A percentile compares a stretch with the other conserved stretches of the same genome.
These are phyloP conservation scores for Coniochaeta hoffmannii DNA, from an alignment of 2,329 filamentous ascomycete species.

Conservation along the genomic window DNA sequence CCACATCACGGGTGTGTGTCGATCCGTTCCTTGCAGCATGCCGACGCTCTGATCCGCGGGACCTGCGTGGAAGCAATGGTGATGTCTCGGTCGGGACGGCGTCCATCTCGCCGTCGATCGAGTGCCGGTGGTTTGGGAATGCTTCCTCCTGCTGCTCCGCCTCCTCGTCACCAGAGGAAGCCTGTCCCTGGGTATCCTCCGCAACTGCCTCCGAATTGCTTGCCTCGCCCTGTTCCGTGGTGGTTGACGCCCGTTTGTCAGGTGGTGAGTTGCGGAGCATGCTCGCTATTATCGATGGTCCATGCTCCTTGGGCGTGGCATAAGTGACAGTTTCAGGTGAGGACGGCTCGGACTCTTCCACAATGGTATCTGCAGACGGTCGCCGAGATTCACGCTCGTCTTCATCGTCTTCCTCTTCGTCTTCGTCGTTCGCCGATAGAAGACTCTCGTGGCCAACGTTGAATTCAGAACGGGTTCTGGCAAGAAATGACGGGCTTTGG, in stretches of 20 bases:
- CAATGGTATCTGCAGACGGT: slow-evolving; percentile 45
- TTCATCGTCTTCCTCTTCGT: slow-evolving; percentile 20
- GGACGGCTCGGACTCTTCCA: slow-evolving; percentile 53
- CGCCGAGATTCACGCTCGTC: slow-evolving; percentile 10
- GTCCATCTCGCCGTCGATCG: neutral
- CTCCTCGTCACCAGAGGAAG: slow-evolving; percentile 9
- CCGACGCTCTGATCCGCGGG: slow-evolving; percentile 16
- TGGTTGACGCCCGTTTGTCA: slow-evolving; percentile 8
- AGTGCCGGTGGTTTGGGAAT: neutral
- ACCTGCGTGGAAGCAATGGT: slow-evolving; percentile 33
- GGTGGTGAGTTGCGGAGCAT: slow-evolving; percentile 44
- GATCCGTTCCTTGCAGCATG: slow-evolving; percentile 12
- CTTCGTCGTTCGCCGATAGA: no score
- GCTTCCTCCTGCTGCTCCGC: slow-evolving; percentile 3
- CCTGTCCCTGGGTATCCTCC: neutral
- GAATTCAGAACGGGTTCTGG: slow-evolving; percentile 27
- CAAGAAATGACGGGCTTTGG: slow-evolving; percentile 38
- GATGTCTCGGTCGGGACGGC: slow-evolving; percentile 31
- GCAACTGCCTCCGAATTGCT: slow-evolving; percentile 8
- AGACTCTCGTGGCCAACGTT: slow-evolving; percentile 18
- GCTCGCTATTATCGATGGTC: slow-evolving; percentile 38
- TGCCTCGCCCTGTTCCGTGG: slow-evolving; percentile 9
- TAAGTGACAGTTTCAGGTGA: slow-evolving; percentile 33
- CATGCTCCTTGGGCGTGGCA: slow-evolving; percentile 16
- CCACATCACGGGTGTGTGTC: slow-evolving; percentile 33